Evolutionary conservation across 202 grass and related monocot genomes (phyloP), one percentile per base, ranked within the genome.

Genomic region (Eragrostis tef): DNA sequence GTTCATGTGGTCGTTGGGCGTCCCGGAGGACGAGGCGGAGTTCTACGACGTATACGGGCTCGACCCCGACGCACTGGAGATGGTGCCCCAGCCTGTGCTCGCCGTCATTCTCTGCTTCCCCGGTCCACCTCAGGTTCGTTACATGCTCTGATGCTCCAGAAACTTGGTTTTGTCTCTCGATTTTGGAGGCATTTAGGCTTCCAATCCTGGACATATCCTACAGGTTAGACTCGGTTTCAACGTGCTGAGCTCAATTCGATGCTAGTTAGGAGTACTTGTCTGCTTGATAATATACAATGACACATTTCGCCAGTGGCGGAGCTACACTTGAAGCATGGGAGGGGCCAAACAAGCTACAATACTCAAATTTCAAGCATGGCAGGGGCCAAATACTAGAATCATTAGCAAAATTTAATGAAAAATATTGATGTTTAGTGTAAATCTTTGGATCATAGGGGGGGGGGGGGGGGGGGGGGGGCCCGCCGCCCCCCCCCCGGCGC

Each of bases 1-100:
- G 90, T 78, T 92, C 87, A 81, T 89, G 81, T 89, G 87, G 84
- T 88, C 83, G 22, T 80, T 92, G 57, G 90, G 90, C 6, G 87
- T 89, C 5, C 87, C 76, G 50, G 80, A 50, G 76, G 86, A 67
- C 43, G 83, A 75, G 57, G 84, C 57, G n/a, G 87, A 92, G 58
- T 84, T 92, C 76, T 81, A 86, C 67, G 87, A 92, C 29, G 87
- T 92, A 15, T 92, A 92, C 75, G 84, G 84, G 0, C 49, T 92
- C 3, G 90, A 89, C 25, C 51, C 42, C 0, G 80, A 89, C 6
- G 76, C 64, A 60, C 51, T 92, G 71, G 71, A 39, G 39, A 86
- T 78, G 84, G 90, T 89, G 20, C 90, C 90, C 34, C 87, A 84
- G 66, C 84, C 90, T 31, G 87, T 87, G 29, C 22, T 92, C 29